Conservation (phyloP, 805 yeast species). For the Saturnispora gosingensis region DNA sequence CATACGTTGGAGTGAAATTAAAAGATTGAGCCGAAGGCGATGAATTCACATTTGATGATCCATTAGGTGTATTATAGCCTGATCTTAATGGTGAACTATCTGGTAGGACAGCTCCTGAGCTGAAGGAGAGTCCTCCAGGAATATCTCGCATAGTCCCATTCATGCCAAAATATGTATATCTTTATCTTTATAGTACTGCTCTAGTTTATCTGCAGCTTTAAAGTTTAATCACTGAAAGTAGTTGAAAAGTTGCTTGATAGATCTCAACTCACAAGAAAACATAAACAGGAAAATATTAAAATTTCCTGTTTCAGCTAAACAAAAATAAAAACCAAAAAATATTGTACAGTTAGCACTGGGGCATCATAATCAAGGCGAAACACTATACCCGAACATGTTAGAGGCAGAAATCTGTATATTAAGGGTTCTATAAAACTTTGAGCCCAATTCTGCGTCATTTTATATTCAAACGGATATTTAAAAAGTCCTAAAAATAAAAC, state of each 20-base stretch:
- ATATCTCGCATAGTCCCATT: neutral
- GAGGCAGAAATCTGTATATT: neutral
- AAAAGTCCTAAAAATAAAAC: no score
- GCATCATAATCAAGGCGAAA: neutral
- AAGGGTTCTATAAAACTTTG: neutral
- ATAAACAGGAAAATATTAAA: neutral
- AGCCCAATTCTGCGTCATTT: no score
- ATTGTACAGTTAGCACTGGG: neutral
- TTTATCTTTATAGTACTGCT: neutral
- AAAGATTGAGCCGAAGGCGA: conserved; percentile 23
- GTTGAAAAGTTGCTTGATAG: neutral
- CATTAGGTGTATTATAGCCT: neutral
- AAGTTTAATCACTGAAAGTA: neutral
- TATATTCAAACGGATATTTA: no score
- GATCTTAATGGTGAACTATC: conserved; percentile 6
- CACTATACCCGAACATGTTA: neutral
- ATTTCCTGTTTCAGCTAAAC: conserved; percentile 4
- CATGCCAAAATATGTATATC: neutral
- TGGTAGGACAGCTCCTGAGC: neutral
- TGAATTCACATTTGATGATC: conserved; percentile 2
- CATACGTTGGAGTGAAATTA: conserved; percentile 25
- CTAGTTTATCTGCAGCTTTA: neutral
- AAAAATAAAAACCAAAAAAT: conserved; percentile 1
- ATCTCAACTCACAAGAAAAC: neutral
- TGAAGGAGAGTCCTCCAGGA: conserved; percentile 3